These are phyloP conservation scores for Inga leiocalycina DNA, from an alignment of 306 rosid genomes.

Conservation along the genomic window DNA sequence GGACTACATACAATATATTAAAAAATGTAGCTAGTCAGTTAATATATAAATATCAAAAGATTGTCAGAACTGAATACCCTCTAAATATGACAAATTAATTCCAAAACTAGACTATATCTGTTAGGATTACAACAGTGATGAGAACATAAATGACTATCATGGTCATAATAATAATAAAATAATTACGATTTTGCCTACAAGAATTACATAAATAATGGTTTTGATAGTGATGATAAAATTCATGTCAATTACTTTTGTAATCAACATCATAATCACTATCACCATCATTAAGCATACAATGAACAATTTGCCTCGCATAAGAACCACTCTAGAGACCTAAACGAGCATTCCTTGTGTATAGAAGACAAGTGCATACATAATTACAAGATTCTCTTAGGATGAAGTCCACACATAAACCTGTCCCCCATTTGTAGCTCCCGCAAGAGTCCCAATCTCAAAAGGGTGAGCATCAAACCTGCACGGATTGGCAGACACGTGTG, in stretches of 20 bases:
- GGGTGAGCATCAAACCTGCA: constrained; percentile 76
- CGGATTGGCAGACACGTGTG: constrained; percentile 74
- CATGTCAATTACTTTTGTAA: background rate
- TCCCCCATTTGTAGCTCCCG: constrained; percentile 59
- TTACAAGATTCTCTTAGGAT: constrained; percentile 25
- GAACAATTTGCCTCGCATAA: background rate
- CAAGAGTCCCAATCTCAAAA: constrained; percentile 50
- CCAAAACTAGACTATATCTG: background rate
- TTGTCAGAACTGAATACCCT: background rate
- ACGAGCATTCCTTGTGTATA: background rate
- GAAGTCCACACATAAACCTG: constrained; percentile 52
- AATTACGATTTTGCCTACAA: background rate
- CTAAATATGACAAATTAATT: background rate
- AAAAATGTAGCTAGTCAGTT: background rate
- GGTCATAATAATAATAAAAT: background rate
- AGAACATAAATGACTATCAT: background rate
- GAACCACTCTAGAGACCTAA: background rate
- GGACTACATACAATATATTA: background rate
- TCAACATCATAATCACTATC: background rate
- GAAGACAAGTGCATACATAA: background rate
- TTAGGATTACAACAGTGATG: background rate
- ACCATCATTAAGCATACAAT: background rate
- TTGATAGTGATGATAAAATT: background rate
- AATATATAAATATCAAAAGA: background rate
- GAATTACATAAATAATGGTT: background rate